Percentiles rank a stretch among this genome's conserved stretches.
Conservation (phyloP, 2,329 filamentous ascomycete genomes). For the Cadophora sp. region DNA sequence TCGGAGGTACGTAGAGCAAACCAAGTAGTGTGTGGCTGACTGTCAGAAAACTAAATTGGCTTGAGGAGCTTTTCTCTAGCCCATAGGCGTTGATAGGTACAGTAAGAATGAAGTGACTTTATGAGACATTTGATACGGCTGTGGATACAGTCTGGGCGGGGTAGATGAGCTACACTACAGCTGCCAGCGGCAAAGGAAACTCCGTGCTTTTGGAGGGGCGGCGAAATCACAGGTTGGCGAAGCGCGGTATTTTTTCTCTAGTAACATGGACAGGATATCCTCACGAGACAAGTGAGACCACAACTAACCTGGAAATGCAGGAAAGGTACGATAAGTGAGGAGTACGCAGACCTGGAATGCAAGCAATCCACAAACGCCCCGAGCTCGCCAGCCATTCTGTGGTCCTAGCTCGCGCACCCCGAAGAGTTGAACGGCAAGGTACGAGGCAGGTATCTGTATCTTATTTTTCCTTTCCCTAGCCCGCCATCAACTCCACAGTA, state of each 20-base stretch:
- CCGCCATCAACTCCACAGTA: neutral
- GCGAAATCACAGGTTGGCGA: constrained; percentile 4
- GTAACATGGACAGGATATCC: neutral
- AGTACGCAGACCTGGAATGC: neutral
- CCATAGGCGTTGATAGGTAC: neutral
- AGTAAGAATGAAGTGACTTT: neutral
- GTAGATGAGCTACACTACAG: neutral
- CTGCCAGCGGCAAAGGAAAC: neutral
- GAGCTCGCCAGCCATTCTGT: neutral
- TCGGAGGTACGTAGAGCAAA: no score
- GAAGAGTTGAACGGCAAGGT: neutral
- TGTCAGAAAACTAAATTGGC: neutral
- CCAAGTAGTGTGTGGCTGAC: no score
- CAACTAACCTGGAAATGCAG: neutral
- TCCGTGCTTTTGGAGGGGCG: neutral
- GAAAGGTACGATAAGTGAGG: neutral
- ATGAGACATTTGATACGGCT: constrained; percentile 1
- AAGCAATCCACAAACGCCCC: neutral
- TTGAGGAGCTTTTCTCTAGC: neutral
- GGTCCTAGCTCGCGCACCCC: neutral
- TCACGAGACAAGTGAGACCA: neutral
- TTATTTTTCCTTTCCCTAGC: neutral
- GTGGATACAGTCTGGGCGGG: no score
- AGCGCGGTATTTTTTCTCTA: neutral
- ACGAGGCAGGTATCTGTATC: neutral